phyloP scores from a whole-genome alignment of 176 grass and related monocot genomes.

The sorghum (Sorghum bicolor) region Sorghum_bicolor_NCBIv3 NC_012872.2:11467001-11467500 shows the following conservation, averaged over 20 bases:
- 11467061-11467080: neutral
- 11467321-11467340: neutral
- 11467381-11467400: neutral
- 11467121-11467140: conserved; percentile 7
- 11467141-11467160: conserved; percentile 2
- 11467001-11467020: conserved; percentile 56
- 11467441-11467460: neutral
- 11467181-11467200: neutral
- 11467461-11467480: neutral
- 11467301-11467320: neutral
- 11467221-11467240: neutral
- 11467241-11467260: neutral
- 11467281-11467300: neutral
- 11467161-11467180: neutral
- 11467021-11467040: conserved; percentile 33
- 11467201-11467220: neutral
- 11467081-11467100: neutral
- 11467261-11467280: no score
- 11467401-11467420: neutral
- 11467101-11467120: neutral
- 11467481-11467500: neutral
- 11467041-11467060: conserved; percentile 15
- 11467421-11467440: neutral
- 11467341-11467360: neutral
- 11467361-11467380: neutral